These are phyloP conservation scores for Ophiostoma sp. DNA, from an alignment of 2,329 filamentous ascomycete genomes.

Conservation along the genomic window DNA sequence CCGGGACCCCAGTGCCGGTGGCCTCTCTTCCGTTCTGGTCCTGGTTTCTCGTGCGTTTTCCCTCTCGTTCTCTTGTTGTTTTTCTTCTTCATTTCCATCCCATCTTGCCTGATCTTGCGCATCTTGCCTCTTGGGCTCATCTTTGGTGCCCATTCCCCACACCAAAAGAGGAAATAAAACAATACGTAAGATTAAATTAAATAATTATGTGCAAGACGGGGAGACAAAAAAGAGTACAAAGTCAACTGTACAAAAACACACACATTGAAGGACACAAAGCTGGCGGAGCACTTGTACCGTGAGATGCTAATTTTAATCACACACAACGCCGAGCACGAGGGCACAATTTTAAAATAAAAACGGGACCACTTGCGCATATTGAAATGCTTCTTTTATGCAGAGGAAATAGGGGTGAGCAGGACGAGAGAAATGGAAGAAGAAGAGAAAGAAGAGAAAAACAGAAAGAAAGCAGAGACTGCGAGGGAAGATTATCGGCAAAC, in stretches of 20 bases:
- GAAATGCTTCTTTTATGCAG: constrained; percentile 17
- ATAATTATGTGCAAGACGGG: not conserved
- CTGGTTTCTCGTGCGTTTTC: not conserved
- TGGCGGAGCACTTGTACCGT: not conserved
- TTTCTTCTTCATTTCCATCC: constrained; percentile 1
- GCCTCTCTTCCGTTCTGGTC: not conserved
- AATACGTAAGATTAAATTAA: not conserved
- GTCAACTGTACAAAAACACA: not conserved
- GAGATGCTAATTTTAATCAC: constrained; percentile 20
- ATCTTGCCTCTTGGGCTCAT: not conserved
- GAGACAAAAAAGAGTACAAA: not conserved
- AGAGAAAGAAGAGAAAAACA: not conserved
- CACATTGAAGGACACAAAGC: not conserved
- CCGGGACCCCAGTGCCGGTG: constrained; percentile 15
- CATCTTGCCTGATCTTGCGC: not conserved
- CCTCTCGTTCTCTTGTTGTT: not conserved
- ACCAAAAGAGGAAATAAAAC: not conserved
- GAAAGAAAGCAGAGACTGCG: not conserved
- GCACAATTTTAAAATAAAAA: constrained; percentile 18
- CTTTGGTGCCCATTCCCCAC: not conserved
- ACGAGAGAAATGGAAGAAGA: no score
- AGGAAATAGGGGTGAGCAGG: constrained; percentile 4
- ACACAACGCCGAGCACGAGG: constrained; percentile 13
- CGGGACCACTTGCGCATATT: constrained; percentile 16
- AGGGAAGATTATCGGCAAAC: not conserved